phyloP scores from a whole-genome alignment of 2,329 filamentous ascomycete genomes.

The Ceratocystis alfenasii region DNA sequence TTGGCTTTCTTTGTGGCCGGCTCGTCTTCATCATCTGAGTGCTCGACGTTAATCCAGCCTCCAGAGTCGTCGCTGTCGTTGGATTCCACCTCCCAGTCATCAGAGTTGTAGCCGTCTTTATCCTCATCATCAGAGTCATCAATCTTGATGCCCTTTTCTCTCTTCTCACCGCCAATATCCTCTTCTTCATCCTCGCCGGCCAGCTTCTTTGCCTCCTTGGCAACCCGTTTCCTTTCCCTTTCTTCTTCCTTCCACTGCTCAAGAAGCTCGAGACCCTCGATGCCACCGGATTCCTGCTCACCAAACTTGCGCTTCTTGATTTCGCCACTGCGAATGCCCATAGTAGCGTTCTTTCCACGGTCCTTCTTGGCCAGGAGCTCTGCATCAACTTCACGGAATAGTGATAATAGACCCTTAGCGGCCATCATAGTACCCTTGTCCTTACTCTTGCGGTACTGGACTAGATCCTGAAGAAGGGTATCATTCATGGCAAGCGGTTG shows the following conservation, averaged over 20 bases:
- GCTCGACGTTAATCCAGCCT: slow-evolving; percentile 87
- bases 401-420: slow-evolving; percentile 74
- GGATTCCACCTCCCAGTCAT: slow-evolving; percentile 51
- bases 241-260: slow-evolving; percentile 93
- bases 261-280: slow-evolving; percentile 83
- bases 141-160: slow-evolving; percentile 26
- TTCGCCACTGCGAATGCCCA: slow-evolving; percentile 66
- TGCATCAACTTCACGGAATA: slow-evolving; percentile 84
- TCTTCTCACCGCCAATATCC: slow-evolving; percentile 41
- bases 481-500: slow-evolving; percentile 96
- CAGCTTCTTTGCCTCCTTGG: slow-evolving; percentile 53
- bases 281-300: slow-evolving; percentile 65
- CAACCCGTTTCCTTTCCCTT: slow-evolving; percentile 57
- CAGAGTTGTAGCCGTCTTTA: slow-evolving; percentile 44
- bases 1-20: slow-evolving; percentile 39
- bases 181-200: slow-evolving; percentile 46
- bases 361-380: slow-evolving; percentile 83
- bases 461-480: slow-evolving; percentile 86
- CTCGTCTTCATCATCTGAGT: slow-evolving; percentile 70
- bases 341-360: slow-evolving; percentile 79
- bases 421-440: slow-evolving; percentile 99
- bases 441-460: slow-evolving; percentile 93
- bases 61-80: slow-evolving; percentile 57
- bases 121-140: slow-evolving; percentile 40
- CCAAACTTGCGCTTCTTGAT: slow-evolving; percentile 68